These are phyloP conservation scores for Proteromonas lacertae DNA, from an alignment of 352 stramenopile genomes.

Conservation along the genomic window DNA sequence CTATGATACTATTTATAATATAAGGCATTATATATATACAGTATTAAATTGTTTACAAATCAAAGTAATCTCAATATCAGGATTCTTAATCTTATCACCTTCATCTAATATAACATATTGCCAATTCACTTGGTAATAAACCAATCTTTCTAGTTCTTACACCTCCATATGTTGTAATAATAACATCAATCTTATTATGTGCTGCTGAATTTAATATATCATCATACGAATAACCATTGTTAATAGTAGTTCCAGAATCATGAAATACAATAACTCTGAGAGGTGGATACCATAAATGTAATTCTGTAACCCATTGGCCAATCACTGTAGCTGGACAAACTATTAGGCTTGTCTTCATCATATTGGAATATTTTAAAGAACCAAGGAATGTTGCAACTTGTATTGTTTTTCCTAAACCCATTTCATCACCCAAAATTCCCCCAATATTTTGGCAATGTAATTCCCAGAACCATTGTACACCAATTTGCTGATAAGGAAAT, in stretches of 20 bases:
- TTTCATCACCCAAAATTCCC: too few species aligned
- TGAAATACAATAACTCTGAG: constrained; percentile 44
- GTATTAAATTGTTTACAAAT: constrained; percentile 56
- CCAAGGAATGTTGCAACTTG: too few species aligned
- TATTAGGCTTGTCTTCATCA: too few species aligned
- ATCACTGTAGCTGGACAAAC: constrained; percentile 62
- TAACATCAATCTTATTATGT: too few species aligned
- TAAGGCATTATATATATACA: too few species aligned
- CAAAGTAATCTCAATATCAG: constrained; percentile 70
- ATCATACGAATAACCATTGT: constrained; percentile 13
- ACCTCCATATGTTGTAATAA: constrained; percentile 86
- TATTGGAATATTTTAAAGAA: too few species aligned
- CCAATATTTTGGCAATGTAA: too few species aligned
- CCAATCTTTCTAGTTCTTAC: constrained; percentile 47
- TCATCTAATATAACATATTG: constrained; percentile 93
- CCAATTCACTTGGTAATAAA: constrained; percentile 56
- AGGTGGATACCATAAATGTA: constrained; percentile 55
- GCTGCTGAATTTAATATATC: too few species aligned
- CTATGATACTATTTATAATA: too few species aligned
- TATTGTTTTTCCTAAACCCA: too few species aligned
- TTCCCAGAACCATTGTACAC: too few species aligned
- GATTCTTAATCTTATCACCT: constrained; percentile 90
- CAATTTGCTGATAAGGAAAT: too few species aligned
- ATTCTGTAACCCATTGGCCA: constrained; percentile 54
- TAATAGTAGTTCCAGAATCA: constrained; percentile 13